Percentiles rank a stretch among this genome's conserved stretches.
phyloP scores from a whole-genome alignment of 2,329 filamentous ascomycete genomes.

The Nannizzia gypsea region DNA sequence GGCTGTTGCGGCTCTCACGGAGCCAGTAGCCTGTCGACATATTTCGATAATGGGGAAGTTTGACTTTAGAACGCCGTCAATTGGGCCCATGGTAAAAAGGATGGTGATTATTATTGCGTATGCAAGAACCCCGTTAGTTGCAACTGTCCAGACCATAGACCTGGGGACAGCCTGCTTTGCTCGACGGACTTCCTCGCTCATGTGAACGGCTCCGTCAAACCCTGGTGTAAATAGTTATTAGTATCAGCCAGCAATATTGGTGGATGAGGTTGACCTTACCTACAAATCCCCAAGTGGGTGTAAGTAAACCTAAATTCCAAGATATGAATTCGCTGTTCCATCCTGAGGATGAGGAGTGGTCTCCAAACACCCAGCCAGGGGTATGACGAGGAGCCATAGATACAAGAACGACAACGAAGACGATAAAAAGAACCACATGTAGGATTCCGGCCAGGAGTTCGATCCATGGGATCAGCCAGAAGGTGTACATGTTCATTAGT shows the following conservation, averaged over 20 bases:
- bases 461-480: conserved; percentile 31
- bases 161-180: conserved; percentile 37
- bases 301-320: conserved; percentile 30
- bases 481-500: conserved; percentile 25
- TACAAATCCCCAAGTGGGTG: conserved; percentile 24
- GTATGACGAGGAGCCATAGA: conserved; percentile 24
- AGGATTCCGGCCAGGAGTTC: conserved; percentile 28
- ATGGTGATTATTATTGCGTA: conserved; percentile 33
- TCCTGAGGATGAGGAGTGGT: conserved; percentile 19
- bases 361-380: conserved; percentile 24
- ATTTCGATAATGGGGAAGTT: conserved; percentile 36
- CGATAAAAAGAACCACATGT: conserved; percentile 27
- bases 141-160: conserved; percentile 35
- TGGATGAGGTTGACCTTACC: conserved; percentile 14
- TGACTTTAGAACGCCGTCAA: conserved; percentile 24
- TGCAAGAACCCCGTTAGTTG: conserved; percentile 34
- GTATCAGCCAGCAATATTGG: not conserved
- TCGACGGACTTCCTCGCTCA: conserved; percentile 37
- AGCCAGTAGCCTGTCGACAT: conserved; percentile 31
- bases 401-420: conserved; percentile 27
- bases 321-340: conserved; percentile 26
- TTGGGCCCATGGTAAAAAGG: conserved; percentile 34
- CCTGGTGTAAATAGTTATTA: conserved; percentile 19
- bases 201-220: conserved; percentile 39
- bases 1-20: conserved; percentile 30